These are phyloP conservation scores for Aspergillus pseudotamarii DNA, from an alignment of 2,329 filamentous ascomycete genomes.

Conservation along the genomic window DNA sequence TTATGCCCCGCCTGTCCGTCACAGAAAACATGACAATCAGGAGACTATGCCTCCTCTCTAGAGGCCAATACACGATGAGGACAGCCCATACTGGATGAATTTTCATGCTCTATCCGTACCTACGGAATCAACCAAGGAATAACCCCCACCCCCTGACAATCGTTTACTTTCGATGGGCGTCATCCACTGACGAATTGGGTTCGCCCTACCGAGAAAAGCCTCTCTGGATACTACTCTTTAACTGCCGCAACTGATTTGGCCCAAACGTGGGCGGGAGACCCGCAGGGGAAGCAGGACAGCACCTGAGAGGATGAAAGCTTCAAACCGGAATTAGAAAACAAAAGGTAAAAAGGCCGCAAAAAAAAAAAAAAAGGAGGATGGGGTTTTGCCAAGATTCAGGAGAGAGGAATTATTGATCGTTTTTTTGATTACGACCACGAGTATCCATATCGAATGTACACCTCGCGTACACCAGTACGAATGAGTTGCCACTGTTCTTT, in stretches of 20 bases:
- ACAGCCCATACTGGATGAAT: not conserved
- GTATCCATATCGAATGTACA: slow-evolving; percentile 12
- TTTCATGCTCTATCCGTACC: not conserved
- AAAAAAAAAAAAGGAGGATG: not conserved
- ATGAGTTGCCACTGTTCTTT: slow-evolving; percentile 19
- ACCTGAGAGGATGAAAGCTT: not conserved
- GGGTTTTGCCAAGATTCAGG: not conserved
- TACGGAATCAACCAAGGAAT: not conserved
- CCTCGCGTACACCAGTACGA: slow-evolving; percentile 8
- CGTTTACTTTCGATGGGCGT: slow-evolving; percentile 24
- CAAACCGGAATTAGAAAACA: not conserved
- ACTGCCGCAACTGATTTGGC: slow-evolving; percentile 5
- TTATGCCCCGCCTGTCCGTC: slow-evolving; percentile 6
- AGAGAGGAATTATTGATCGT: not conserved
- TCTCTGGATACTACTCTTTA: not conserved
- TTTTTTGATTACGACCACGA: slow-evolving; percentile 7
- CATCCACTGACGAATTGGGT: slow-evolving; percentile 28
- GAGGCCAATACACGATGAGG: not conserved
- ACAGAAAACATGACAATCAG: slow-evolving; percentile 5
- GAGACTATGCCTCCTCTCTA: not conserved
- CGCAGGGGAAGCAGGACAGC: not conserved
- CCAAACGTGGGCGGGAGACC: slow-evolving; percentile 6
- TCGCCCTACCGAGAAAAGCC: slow-evolving; percentile 6
- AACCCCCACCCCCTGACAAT: slow-evolving; percentile 28
- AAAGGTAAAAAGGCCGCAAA: not conserved